Evolutionary conservation across 2,329 filamentous ascomycete genomes (phyloP), one percentile per base, ranked within the genome.

Genomic region (Ophiostoma sp.): DNA sequence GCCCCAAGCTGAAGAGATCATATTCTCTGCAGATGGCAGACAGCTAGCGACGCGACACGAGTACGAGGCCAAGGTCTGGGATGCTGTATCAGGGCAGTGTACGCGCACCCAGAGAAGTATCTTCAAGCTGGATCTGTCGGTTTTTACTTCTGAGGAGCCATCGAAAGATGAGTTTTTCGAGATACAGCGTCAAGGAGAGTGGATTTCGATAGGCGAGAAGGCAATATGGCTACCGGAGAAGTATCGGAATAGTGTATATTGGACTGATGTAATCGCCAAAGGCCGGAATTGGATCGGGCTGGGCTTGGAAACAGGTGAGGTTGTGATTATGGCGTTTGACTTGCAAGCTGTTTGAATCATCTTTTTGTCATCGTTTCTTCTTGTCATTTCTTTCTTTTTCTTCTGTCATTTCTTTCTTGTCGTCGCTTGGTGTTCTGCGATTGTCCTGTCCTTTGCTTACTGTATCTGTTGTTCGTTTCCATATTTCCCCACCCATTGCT

Each of bases 151-250:
- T 5, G 23, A 57, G 11, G 52, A 27, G n/a, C n/a, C 23, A 27
- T 7, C 2, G 23, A 10, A 27, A 27, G 23, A 7, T 20, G n/a
- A 57, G 10, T 11, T 27, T 4, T 57, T 15, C 13, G n/a, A 4
- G 4, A 7, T 27, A 11, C 2, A 4, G 11, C 2, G 8, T 3
- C 4, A 3, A 10, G 1, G 0, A 17, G 8, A 17, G 7, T 57
- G 52, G 52, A 13, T 57, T 6, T 2, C 8, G 6, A 57, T 27
- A 7, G 52, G 23, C 17, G 10, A 57, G 17, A 11, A 57, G 23
- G 10, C 27, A 13, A n/a, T 57, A n/a, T 57, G 52, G 52, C 23
- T 57, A 3, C 52, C 52, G n/a, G 11, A 31, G 4, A n/a, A 57
- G n/a, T 57, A 57, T 15, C 52, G 52, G 15, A 4, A n/a, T n/a